phyloP scores from a whole-genome alignment of 2,329 filamentous ascomycete genomes.

The Pseudocercospora macadamiae region DNA sequence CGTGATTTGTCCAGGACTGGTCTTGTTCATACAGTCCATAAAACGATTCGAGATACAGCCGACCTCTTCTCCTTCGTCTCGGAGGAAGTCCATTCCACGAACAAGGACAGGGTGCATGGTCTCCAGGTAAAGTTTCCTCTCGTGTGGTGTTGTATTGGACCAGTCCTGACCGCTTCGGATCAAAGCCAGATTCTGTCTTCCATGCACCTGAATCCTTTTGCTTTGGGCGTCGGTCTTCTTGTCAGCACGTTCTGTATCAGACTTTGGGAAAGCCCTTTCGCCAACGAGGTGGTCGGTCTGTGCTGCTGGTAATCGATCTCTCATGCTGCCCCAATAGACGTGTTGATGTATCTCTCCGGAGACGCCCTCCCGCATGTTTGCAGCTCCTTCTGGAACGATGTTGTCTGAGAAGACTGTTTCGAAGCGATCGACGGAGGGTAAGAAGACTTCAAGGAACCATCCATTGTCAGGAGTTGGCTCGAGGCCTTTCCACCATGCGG shows the following conservation, averaged over 20 bases:
- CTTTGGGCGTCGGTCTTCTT: slow-evolving; percentile 7
- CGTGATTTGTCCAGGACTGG: slow-evolving; percentile 7
- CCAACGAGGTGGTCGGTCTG: slow-evolving; percentile 36
- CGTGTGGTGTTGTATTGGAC: slow-evolving; percentile 44
- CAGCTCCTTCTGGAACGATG: slow-evolving; percentile 44
- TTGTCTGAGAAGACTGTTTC: slow-evolving; percentile 49
- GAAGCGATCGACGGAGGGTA: slow-evolving; percentile 47
- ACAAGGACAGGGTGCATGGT: slow-evolving; percentile 51
- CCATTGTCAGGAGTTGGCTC: slow-evolving; percentile 37
- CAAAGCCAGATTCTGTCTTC: slow-evolving; percentile 47
- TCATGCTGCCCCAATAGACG: slow-evolving; percentile 53
- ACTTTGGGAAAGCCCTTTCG: slow-evolving; percentile 38
- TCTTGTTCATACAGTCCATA: slow-evolving; percentile 42
- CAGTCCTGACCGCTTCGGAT: slow-evolving; percentile 54
- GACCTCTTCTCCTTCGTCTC: slow-evolving; percentile 47
- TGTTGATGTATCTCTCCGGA: slow-evolving; percentile 48
- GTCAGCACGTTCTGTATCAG: slow-evolving; percentile 17
- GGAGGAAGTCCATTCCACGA: slow-evolving; percentile 50
- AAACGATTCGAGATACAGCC: slow-evolving; percentile 51
- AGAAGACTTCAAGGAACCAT: slow-evolving; percentile 50
- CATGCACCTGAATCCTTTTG: slow-evolving; percentile 38
- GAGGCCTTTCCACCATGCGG: slow-evolving; percentile 43
- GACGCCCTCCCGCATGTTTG: slow-evolving; percentile 44
- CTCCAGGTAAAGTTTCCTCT: slow-evolving; percentile 48
- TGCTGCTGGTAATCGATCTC: slow-evolving; percentile 46